These are phyloP conservation scores for Blakeslea trispora DNA, from an alignment of 371 early-diverging fungal species.

Conservation along the genomic window DNA sequence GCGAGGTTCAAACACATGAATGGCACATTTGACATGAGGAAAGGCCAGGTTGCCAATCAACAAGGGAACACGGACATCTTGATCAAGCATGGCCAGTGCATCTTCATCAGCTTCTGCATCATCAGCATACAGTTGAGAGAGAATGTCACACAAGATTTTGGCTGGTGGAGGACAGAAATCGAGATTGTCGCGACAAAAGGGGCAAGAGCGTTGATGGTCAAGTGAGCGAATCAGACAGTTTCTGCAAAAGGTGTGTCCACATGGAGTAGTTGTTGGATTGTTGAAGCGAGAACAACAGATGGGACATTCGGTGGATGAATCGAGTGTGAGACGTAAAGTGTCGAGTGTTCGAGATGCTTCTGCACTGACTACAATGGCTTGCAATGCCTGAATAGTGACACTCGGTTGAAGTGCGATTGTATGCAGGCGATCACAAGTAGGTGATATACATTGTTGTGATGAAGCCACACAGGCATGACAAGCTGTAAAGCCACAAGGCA, in stretches of 20 bases:
- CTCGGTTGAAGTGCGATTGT: slow-evolving; percentile 13
- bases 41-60: slow-evolving; percentile 65
- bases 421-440: slow-evolving; percentile 22
- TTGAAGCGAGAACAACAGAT: slow-evolving; percentile 60
- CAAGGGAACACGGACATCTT: slow-evolving; percentile 46
- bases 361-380: slow-evolving; percentile 2
- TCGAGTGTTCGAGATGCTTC: slow-evolving; percentile 7
- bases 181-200: slow-evolving; percentile 31
- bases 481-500: slow-evolving; percentile 52
- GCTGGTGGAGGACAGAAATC: slow-evolving; percentile 32
- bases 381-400: slow-evolving; percentile 22
- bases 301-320: slow-evolving; percentile 59
- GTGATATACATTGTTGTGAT: slow-evolving; percentile 7
- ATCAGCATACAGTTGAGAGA: slow-evolving; percentile 18
- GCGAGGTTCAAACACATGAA: slow-evolving; percentile 68
- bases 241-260: slow-evolving; percentile 75
- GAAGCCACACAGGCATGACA: slow-evolving; percentile 37
- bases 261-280: slow-evolving; percentile 63
- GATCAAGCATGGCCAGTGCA: slow-evolving; percentile 10
- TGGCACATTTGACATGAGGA: slow-evolving; percentile 62
- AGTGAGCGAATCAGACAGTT: slow-evolving; percentile 51
- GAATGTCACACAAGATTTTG: slow-evolving; percentile 8
- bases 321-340: slow-evolving; percentile 1
- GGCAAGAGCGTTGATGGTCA: slow-evolving; percentile 35
- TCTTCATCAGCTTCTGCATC: slow-evolving; percentile 18